phyloP scores from a whole-genome alignment of 192 early-diverging fungal genomes.

The Entomortierella parvispora region DNA sequence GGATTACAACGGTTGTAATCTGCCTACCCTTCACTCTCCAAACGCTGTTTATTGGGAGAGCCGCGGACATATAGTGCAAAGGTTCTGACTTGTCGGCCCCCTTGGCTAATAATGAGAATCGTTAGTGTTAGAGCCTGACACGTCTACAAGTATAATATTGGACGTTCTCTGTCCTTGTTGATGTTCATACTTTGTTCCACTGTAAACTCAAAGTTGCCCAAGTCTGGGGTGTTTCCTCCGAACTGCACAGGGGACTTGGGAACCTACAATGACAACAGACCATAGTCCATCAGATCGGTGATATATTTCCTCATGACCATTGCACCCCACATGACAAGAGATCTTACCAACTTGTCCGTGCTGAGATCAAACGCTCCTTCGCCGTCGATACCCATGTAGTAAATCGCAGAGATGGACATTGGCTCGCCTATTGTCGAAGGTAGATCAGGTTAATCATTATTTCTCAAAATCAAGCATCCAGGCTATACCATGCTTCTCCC shows the following conservation, averaged over 20 bases:
- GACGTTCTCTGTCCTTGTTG: neutral
- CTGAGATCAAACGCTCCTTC: slow-evolving; percentile 67
- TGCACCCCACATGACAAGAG: too few species aligned
- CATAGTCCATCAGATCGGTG: too few species aligned
- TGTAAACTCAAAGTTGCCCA: slow-evolving; percentile 77
- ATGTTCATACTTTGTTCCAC: slow-evolving; percentile 63
- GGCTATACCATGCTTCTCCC: neutral
- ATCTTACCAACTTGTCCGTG: slow-evolving; percentile 29
- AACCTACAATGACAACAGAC: slow-evolving; percentile 1
- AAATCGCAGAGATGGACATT: slow-evolving; percentile 68
- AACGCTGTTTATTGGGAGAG: slow-evolving; percentile 48
- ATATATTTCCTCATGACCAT: too few species aligned
- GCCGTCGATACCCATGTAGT: slow-evolving; percentile 85
- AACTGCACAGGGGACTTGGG: slow-evolving; percentile 33
- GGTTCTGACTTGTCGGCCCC: slow-evolving; percentile 4
- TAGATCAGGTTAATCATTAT: too few species aligned
- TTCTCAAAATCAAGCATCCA: too few species aligned
- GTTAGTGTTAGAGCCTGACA: too few species aligned
- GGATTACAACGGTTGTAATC: neutral
- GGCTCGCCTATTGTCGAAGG: slow-evolving; percentile 35
- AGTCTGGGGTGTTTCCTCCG: slow-evolving; percentile 67
- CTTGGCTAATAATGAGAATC: slow-evolving; percentile 19
- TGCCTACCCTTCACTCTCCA: slow-evolving; percentile 72
- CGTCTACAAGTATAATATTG: neutral
- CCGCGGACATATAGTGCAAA: slow-evolving; percentile 15